Percentiles rank a stretch among this genome's conserved stretches.
Evolutionary conservation across 768 basidiomycete species (phyloP).

Genomic region (Rhodosporidiobolus odoratus): DNA sequence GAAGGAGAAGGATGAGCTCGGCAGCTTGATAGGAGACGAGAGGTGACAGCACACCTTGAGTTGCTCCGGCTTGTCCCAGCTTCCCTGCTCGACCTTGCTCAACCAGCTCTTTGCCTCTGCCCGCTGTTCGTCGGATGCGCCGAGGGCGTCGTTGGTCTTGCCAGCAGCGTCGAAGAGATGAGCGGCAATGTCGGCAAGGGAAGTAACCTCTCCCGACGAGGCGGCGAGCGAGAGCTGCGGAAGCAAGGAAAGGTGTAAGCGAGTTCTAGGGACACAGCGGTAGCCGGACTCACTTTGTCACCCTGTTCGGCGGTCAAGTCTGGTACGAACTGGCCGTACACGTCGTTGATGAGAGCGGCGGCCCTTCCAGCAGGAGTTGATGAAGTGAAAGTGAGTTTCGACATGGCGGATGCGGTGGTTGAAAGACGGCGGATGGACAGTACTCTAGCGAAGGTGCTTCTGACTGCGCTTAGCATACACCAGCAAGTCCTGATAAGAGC

Average conservation of each 20-base stretch:
- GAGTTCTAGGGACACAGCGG: background rate
- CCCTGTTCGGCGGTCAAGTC: slow-evolving; percentile 16
- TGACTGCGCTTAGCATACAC: background rate
- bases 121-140: slow-evolving; percentile 44
- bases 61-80: slow-evolving; percentile 43
- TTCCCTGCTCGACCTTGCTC: slow-evolving; percentile 53
- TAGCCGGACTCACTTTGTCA: slow-evolving; percentile 19
- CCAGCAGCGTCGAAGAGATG: slow-evolving; percentile 36
- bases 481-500: background rate
- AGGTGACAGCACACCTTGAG: slow-evolving; percentile 21
- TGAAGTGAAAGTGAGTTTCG: slow-evolving; percentile 12
- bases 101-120: slow-evolving; percentile 62
- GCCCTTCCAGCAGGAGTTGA: slow-evolving; percentile 24
- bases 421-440: background rate
- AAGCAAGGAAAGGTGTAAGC: background rate
- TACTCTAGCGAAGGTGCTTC: background rate
- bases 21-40: too few relatives aligned
- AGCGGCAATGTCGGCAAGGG: slow-evolving; percentile 26
- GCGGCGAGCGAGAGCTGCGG: slow-evolving; percentile 14
- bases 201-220: background rate
- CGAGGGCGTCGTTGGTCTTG: slow-evolving; percentile 39
- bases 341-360: slow-evolving; percentile 17
- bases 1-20: background rate
- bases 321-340: slow-evolving; percentile 33
- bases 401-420: background rate